These are phyloP conservation scores for Chlamydomonas incerta DNA, from an alignment of 139 green algal species.

Conservation along the genomic window DNA sequence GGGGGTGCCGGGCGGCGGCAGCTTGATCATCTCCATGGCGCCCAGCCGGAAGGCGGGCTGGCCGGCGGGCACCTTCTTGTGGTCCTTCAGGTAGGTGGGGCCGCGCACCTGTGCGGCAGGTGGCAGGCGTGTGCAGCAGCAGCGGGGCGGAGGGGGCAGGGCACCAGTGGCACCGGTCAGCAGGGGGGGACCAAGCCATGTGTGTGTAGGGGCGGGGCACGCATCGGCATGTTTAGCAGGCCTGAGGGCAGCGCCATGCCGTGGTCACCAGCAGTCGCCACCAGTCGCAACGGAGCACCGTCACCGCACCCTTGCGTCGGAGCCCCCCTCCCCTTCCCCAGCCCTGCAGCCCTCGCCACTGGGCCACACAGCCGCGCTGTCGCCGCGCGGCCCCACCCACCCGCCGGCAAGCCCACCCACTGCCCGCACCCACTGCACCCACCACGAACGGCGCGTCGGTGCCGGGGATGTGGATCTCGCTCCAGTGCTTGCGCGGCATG, in stretches of 20 bases:
- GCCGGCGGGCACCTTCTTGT: conserved; percentile 61
- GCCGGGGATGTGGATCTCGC: conserved; percentile 31
- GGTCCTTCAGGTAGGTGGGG: conserved; percentile 66
- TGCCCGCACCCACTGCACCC: not conserved
- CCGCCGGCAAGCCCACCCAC: not conserved
- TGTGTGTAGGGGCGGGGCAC: no score
- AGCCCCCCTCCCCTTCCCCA: no score
- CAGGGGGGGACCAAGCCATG: not conserved
- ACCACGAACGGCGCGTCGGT: conserved; percentile 49
- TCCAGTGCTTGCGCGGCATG: conserved; percentile 33
- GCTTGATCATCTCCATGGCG: conserved; percentile 38
- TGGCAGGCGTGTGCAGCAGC: not conserved
- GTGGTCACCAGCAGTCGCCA: no score
- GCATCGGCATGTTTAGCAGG: no score
- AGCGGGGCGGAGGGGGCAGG: not conserved
- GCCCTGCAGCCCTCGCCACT: no score
- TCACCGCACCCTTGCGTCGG: no score
- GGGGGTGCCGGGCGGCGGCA: conserved; percentile 3
- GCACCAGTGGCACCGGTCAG: not conserved
- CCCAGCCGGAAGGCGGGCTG: conserved; percentile 36
- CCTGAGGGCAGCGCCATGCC: no score
- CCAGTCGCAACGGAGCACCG: no score
- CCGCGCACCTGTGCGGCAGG: conserved; percentile 47
- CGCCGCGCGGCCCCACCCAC: no score
- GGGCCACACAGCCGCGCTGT: no score